Base-by-base conservation (phyloP, 2,329 filamentous ascomycete species). In the Venturia carpophila region DNA sequence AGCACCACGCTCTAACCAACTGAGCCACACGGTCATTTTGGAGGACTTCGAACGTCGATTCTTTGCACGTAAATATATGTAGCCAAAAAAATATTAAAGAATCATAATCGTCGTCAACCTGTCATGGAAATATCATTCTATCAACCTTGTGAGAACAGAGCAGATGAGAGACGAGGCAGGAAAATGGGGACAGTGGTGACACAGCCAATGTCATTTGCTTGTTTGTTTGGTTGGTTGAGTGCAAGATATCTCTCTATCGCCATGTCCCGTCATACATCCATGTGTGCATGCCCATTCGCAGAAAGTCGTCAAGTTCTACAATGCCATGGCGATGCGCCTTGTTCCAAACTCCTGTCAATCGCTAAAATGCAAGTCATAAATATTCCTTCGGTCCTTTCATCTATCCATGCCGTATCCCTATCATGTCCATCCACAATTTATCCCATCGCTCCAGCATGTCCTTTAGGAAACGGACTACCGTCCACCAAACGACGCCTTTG, bases 321-420 rank as follows among this genome's bases (percentile, higher is more conserved):
- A 34, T 30, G 15, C 52, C 52, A 37, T 37, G 11, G 24, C 52
- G 19, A 1, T n/a, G 52, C 27, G 52, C 52, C 30, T 17, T n/a
- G 27, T 5, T 15, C 37, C 27, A 55, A 37, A 37, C 27, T 19
- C 52, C 30, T 3, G 30, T 34, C 27, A n/a, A 9, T 27, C 52
- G 52, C 52, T 37, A 58, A 52, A 37, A 58, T 58, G 52, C 52
- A 58, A n/a, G 52, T 58, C 52, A 37, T 37, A 11, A 27, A 27
- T 52, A 52, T 52, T 21, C 21, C 47, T 27, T 27, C 21, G 4
- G 24, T 27, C 24, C 47, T 27, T n/a, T n/a, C 17, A 17, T 45
- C 9, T 15, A 24, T 19, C 47, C 45, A 47, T 55, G 10, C 49
- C 30, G 7, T n/a, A n/a, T n/a, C n/a, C n/a, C n/a, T n/a, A 19